These are phyloP conservation scores for Populus hybrid DNA, from an alignment of 441 rosid species.

Conservation along the genomic window DNA sequence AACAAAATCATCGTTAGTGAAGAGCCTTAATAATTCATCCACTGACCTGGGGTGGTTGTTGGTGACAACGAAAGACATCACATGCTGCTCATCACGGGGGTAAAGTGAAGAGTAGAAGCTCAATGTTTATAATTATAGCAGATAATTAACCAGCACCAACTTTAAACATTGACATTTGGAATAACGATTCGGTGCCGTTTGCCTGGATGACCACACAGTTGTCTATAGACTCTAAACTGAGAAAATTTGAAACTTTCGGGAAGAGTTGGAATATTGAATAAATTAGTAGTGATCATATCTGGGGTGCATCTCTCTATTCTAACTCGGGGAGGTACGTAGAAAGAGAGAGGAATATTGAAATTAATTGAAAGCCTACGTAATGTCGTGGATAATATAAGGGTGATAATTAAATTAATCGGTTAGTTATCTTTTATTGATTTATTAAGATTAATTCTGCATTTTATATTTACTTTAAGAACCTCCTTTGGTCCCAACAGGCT, in stretches of 20 bases:
- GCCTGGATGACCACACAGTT: neutral
- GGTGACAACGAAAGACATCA: constrained; percentile 26
- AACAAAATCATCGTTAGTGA: neutral
- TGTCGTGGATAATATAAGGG: no score
- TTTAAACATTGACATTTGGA: constrained; percentile 29
- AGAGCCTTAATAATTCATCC: constrained; percentile 20
- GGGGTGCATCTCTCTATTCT: neutral
- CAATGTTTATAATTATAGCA: neutral
- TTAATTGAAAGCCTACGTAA: no score
- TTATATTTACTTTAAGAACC: neutral
- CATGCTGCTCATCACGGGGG: neutral
- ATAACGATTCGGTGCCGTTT: constrained; percentile 21
- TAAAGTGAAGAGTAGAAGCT: neutral
- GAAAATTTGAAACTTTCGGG: no score
- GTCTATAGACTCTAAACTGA: no score
- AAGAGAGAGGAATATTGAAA: neutral
- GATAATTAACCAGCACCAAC: constrained; percentile 22
- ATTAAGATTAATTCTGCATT: no score
- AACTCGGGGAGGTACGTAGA: neutral
- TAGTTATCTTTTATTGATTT: neutral
- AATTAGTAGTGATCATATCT: neutral
- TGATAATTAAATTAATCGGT: neutral
- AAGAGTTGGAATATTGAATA: no score
- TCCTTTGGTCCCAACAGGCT: neutral
- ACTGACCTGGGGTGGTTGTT: constrained; percentile 19